phyloP scores from a whole-genome alignment of 257 asterid species.

The Solanum raphanifolium region DNA sequence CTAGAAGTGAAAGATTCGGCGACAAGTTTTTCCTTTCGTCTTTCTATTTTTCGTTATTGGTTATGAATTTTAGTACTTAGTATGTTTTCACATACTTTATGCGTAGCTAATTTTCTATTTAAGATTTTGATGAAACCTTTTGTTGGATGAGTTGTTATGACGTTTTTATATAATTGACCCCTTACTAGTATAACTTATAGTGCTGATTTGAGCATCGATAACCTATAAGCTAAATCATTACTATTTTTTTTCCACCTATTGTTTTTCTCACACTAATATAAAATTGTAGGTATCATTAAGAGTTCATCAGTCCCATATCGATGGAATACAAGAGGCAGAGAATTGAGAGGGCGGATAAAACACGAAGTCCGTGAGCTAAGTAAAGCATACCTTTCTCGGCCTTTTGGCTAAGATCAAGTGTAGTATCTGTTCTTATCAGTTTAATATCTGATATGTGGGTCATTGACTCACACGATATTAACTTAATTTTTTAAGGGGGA shows the following conservation, averaged over 20 bases:
- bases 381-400: conserved; percentile 24
- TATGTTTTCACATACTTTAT: no score
- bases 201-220: no score
- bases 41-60: no score
- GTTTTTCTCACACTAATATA: background rate
- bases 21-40: no score
- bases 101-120: no score
- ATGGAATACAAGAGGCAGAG: background rate
- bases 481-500: background rate
- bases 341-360: background rate
- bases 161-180: no score
- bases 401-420: conserved; percentile 23
- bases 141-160: no score
- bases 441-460: background rate
- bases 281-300: background rate
- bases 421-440: background rate
- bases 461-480: background rate
- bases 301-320: background rate
- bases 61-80: no score
- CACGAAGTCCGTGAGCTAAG: background rate
- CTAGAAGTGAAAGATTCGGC: no score
- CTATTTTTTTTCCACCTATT: background rate
- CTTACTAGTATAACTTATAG: no score
- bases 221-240: no score
- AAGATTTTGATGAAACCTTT: no score